Evolutionary conservation across 805 yeast genomes (phyloP), one percentile per base, ranked within the genome.

Genomic region (Candida endomychidarum): DNA sequence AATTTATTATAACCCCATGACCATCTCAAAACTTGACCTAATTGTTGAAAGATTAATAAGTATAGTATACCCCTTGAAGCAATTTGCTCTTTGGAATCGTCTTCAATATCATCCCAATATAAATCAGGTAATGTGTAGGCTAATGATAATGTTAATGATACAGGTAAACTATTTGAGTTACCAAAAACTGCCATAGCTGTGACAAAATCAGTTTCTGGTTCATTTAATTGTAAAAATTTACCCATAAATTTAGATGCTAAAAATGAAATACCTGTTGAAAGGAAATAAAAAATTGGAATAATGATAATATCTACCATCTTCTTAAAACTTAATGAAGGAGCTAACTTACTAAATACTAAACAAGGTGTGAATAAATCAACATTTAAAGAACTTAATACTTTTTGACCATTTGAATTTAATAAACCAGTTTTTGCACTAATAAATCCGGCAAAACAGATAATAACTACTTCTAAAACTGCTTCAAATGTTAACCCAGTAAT

Each of bases 151-250:
- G 93, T 85, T 49, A 93, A 72, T 0, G 96, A 88, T 1, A 91
- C 98, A 0, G 99, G 98, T 41, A 91, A 74, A 8, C 96, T 86
- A 68, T 91, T 91, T 31, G 96, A 87, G 64, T 91, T 93, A 38
- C 97, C 98, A 64, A 91, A 91, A 5, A 90, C 96, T 2, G 93
- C 88, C 95, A 93, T 93, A 2, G 96, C 98, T 16, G 95, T 84
- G 36, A 93, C 96, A 54, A 87, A 91, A 64, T 91, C 90, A 3
- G 86, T 57, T 63, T 93, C 97, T 10, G 86, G 78, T 35, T 68
- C 77, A 52, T 85, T 85, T 52, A 93, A 66, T 6, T 63, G 54
- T 46, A 89, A 58, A 30, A 80, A 47, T 10, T 61, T 58, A 3
- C 87, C 69, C 28, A 81, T 74, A 16, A 77, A 20, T 21, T 66